Conservation (phyloP, 2,329 filamentous ascomycete species). For the Cytospora piceicola region DNA sequence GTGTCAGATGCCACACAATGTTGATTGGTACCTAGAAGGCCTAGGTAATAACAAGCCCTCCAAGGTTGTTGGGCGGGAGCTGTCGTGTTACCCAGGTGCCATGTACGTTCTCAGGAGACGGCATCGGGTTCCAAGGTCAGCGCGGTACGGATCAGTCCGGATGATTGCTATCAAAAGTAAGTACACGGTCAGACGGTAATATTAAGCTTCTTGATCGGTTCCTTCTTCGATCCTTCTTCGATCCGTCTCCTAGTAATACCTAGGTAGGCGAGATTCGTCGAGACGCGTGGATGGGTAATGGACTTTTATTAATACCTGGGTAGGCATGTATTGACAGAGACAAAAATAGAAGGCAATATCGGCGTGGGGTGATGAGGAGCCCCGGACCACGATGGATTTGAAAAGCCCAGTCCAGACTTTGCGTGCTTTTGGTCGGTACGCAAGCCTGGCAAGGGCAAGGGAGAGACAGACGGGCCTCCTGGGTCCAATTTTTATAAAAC, state of each 20-base stretch:
- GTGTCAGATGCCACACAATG: neutral
- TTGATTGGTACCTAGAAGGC: neutral
- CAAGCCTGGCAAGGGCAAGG: too few relatives aligned
- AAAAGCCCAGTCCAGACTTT: neutral
- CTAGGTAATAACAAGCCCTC: too few relatives aligned
- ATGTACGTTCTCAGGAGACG: neutral
- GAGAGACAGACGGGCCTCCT: neutral
- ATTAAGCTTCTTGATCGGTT: neutral
- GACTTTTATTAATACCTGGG: neutral
- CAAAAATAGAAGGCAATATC: neutral
- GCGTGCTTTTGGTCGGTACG: neutral
- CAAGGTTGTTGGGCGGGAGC: too few relatives aligned
- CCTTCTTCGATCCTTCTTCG: neutral
- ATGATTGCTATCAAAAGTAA: too few relatives aligned
- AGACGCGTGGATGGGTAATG: too few relatives aligned
- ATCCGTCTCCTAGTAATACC: neutral
- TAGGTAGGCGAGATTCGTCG: neutral
- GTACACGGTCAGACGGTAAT: too few relatives aligned
- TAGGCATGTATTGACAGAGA: neutral
- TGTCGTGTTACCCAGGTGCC: neutral
- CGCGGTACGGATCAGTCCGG: neutral
- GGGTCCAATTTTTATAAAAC: constrained; percentile 22
- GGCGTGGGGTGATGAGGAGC: neutral
- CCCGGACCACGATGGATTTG: too few relatives aligned
- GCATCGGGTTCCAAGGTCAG: neutral